These are phyloP conservation scores for Argentina anserina DNA, from an alignment of 306 rosid species.

Conservation along the genomic window DNA sequence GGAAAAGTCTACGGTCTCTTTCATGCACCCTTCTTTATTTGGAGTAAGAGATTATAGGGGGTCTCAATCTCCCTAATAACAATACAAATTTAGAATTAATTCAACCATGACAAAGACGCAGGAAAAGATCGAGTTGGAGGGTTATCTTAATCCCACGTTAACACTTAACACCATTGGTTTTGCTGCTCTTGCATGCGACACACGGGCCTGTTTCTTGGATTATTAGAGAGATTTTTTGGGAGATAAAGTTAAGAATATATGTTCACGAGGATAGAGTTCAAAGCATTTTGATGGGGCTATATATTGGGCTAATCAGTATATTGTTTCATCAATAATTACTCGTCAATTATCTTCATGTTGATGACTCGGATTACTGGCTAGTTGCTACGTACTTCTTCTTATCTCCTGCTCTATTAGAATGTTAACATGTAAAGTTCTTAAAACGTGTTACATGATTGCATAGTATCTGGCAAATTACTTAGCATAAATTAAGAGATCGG, in stretches of 20 bases:
- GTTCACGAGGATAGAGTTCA: not conserved
- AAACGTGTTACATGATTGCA: no score
- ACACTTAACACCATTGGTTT: slow-evolving; percentile 14
- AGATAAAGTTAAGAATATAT: not conserved
- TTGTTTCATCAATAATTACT: not conserved
- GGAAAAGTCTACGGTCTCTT: not conserved
- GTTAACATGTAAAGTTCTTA: no score
- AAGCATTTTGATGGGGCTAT: not conserved
- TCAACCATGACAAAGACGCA: slow-evolving; percentile 8
- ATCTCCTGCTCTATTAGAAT: not conserved
- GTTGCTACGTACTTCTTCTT: not conserved
- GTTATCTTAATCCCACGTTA: no score
- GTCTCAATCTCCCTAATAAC: not conserved
- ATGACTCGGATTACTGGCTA: not conserved
- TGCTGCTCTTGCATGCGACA: slow-evolving; percentile 21
- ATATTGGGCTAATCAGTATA: no score
- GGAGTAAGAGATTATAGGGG: not conserved
- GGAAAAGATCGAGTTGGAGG: not conserved
- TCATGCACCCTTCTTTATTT: not conserved
- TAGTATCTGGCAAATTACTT: no score
- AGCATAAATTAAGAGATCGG: no score
- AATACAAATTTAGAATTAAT: not conserved
- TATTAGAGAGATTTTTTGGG: not conserved
- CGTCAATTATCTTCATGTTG: not conserved
- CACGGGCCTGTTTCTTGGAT: not conserved